phyloP scores from a whole-genome alignment of 2,329 filamentous ascomycete genomes.

The Cercospora zeae-maydis region DNA sequence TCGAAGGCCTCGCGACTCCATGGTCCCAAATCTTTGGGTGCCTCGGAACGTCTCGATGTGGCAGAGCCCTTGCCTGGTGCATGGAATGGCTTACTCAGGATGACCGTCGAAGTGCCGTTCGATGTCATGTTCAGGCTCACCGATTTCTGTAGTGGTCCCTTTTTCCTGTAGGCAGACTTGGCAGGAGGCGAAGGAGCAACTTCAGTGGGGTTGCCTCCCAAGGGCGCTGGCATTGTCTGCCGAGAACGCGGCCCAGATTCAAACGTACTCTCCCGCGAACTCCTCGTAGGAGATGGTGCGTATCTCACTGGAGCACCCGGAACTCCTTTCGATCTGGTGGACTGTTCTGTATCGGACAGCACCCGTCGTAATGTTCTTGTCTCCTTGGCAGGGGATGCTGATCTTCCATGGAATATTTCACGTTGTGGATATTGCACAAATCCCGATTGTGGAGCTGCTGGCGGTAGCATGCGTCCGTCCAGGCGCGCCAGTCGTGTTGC shows the following conservation, averaged over 20 bases:
- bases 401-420: not conserved
- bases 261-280: conserved; percentile 19
- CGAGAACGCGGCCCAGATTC: not conserved
- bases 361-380: conserved; percentile 19
- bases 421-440: not conserved
- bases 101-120: conserved; percentile 29
- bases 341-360: conserved; percentile 18
- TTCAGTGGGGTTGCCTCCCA: not conserved
- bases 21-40: conserved; percentile 55
- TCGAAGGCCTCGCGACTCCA: conserved; percentile 69
- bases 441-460: conserved; percentile 7
- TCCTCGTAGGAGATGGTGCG: conserved; percentile 27
- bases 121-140: conserved; percentile 28
- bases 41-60: conserved; percentile 14
- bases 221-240: not conserved
- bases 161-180: conserved; percentile 7
- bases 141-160: conserved; percentile 24
- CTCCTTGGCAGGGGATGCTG: conserved; percentile 7
- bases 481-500: conserved; percentile 21
- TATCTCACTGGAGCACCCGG: conserved; percentile 32
- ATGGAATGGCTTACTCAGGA: conserved; percentile 33
- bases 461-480: conserved; percentile 23
- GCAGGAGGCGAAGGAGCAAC: conserved; percentile 3
- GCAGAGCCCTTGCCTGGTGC: conserved; percentile 25
- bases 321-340: conserved; percentile 18